Percentiles rank a stretch among this genome's conserved stretches.
phyloP scores from a whole-genome alignment of 805 yeast species.

The Saccharomyces mikatae region DNA sequence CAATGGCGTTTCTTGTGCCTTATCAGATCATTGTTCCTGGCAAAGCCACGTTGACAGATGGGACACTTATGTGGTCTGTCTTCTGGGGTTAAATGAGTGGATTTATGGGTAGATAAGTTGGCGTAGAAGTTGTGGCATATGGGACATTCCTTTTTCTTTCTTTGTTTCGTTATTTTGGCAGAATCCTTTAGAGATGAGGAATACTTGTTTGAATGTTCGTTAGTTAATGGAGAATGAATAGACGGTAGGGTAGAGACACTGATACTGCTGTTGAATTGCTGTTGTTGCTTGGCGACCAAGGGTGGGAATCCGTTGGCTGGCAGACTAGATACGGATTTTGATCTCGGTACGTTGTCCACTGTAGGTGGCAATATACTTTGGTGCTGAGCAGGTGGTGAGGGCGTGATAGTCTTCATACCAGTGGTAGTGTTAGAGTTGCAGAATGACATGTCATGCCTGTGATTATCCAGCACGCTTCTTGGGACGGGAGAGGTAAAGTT shows the following conservation, averaged over 20 bases:
- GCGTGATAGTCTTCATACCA: slow-evolving; percentile 6
- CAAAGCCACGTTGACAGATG: slow-evolving; percentile 76
- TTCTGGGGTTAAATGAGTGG: slow-evolving; percentile 68
- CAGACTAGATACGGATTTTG: slow-evolving; percentile 14
- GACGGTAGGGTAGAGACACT: neutral
- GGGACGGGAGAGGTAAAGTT: neutral
- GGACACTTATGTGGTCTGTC: slow-evolving; percentile 75
- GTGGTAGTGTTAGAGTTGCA: slow-evolving; percentile 2
- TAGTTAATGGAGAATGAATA: neutral
- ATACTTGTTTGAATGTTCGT: neutral
- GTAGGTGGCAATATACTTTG: neutral
- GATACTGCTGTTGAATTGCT: neutral
- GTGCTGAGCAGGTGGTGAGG: neutral
- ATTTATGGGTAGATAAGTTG: slow-evolving; percentile 75
- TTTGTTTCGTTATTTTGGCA: slow-evolving; percentile 32
- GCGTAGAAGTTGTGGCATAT: slow-evolving; percentile 61
- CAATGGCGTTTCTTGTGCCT: slow-evolving; percentile 83
- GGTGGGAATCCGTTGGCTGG: slow-evolving; percentile 19
- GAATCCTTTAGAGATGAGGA: neutral
- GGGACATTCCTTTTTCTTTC: slow-evolving; percentile 66
- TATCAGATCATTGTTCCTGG: slow-evolving; percentile 77
- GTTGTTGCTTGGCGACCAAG: slow-evolving; percentile 5
- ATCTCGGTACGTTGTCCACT: slow-evolving; percentile 1
- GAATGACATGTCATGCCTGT: neutral
- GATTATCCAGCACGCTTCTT: neutral